Conservation (phyloP, 805 yeast species). For the Helenozyma rhizophorensis region DNA sequence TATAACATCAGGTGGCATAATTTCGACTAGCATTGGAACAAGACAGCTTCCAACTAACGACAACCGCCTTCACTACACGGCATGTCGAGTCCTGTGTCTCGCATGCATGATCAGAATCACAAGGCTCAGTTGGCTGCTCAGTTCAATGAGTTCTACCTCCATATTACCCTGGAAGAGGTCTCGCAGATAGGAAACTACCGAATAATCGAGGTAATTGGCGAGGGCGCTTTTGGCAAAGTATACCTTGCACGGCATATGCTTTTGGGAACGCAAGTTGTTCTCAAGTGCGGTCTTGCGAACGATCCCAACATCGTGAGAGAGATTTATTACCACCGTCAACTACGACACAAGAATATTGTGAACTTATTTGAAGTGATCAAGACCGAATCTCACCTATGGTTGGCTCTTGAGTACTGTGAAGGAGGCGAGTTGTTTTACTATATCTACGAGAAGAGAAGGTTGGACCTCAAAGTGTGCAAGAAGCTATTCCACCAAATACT, state of each 20-base stretch:
- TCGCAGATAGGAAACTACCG: conserved; percentile 77
- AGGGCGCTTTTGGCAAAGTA: conserved; percentile 90
- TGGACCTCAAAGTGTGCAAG: conserved; percentile 48
- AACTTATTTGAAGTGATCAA: conserved; percentile 80
- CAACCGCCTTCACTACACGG: too few relatives aligned
- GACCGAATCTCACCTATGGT: conserved; percentile 76
- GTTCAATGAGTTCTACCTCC: conserved; percentile 53
- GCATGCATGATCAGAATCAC: conserved; percentile 32
- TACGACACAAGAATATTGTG: conserved; percentile 79
- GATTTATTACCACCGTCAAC: conserved; percentile 80
- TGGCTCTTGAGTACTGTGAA: conserved; percentile 87
- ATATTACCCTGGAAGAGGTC: conserved; percentile 42
- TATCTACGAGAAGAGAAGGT: conserved; percentile 47
- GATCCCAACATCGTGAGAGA: conserved; percentile 90
- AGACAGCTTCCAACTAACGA: too few relatives aligned
- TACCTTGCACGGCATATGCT: conserved; percentile 77
- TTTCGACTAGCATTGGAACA: too few relatives aligned
- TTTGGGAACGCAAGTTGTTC: conserved; percentile 68
- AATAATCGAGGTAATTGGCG: conserved; percentile 73
- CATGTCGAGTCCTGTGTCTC: conserved; percentile 12
- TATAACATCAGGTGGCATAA: too few relatives aligned
- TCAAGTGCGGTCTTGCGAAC: conserved; percentile 71
- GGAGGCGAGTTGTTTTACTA: conserved; percentile 73
- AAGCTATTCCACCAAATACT: conserved; percentile 60
- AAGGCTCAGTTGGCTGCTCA: conserved; percentile 57